phyloP scores from a whole-genome alignment of 257 asterid species.

The Schizonepeta tenuifolia region DNA sequence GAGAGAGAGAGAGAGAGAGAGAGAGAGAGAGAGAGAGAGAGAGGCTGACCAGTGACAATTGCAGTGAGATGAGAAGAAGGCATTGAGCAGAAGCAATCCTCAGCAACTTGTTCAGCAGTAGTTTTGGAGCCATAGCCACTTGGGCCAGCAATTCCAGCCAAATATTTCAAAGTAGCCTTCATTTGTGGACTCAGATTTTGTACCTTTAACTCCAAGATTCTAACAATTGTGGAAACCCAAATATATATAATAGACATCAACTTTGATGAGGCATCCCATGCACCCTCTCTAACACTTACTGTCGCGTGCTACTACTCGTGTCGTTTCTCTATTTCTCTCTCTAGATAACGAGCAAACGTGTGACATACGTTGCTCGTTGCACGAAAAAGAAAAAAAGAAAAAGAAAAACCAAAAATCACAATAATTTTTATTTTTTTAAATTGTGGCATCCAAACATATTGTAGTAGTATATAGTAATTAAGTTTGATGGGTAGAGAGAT shows the following conservation, averaged over 20 bases:
- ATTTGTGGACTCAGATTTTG: slow-evolving; percentile 40
- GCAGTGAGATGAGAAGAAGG: slow-evolving; percentile 62
- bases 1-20: background rate
- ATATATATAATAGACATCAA: slow-evolving; percentile 53
- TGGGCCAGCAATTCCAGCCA: slow-evolving; percentile 81
- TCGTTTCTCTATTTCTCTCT: background rate
- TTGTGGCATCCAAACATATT: background rate
- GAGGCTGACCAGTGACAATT: slow-evolving; percentile 71
- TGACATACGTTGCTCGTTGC: background rate
- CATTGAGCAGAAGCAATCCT: slow-evolving; percentile 38
- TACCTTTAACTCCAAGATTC: slow-evolving; percentile 50
- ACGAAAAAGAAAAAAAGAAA: background rate
- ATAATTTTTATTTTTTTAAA: background rate
- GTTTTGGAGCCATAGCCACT: slow-evolving; percentile 87
- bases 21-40: background rate
- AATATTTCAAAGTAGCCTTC: slow-evolving; percentile 76
- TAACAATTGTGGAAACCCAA: slow-evolving; percentile 49
- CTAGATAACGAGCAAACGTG: slow-evolving; percentile 26
- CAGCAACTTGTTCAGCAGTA: slow-evolving; percentile 66
- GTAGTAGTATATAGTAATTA: no score
- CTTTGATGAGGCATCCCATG: slow-evolving; percentile 53
- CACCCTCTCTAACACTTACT: slow-evolving; percentile 34
- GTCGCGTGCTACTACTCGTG: background rate
- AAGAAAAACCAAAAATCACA: background rate
- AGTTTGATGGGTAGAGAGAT: background rate